Evolutionary conservation across 768 basidiomycete species (phyloP).

Genomic region (Auricularia sp.): DNA sequence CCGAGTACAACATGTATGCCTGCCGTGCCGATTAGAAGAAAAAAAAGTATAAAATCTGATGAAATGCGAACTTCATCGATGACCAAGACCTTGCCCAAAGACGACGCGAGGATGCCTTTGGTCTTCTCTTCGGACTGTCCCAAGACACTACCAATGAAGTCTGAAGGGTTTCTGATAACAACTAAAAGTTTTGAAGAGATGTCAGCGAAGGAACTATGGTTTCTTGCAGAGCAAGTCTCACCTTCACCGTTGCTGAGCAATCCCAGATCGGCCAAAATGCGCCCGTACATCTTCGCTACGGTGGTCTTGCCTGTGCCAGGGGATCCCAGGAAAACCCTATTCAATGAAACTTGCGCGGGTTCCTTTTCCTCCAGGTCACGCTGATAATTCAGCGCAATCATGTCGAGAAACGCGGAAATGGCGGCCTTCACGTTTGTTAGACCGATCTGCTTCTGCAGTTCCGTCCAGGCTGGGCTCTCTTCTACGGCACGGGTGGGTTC

Average conservation of each 20-base stretch:
- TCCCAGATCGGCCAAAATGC: conserved; percentile 47
- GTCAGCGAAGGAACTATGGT: neutral
- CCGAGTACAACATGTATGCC: conserved; percentile 56
- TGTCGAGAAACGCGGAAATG: conserved; percentile 34
- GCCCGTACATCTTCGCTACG: conserved; percentile 57
- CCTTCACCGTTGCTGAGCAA: conserved; percentile 69
- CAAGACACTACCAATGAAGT: conserved; percentile 50
- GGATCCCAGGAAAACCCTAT: conserved; percentile 55
- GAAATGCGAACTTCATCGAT: conserved; percentile 48
- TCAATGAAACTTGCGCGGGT: conserved; percentile 44
- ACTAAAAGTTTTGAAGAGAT: conserved; percentile 26
- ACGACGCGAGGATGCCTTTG: conserved; percentile 47
- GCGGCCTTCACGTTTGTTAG: conserved; percentile 48
- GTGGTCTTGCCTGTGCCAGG: conserved; percentile 61
- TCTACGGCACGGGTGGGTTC: conserved; percentile 41
- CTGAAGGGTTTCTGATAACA: conserved; percentile 55
- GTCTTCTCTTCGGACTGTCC: conserved; percentile 58
- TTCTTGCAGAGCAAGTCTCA: conserved; percentile 13
- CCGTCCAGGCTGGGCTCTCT: conserved; percentile 39
- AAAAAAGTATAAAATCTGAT: neutral
- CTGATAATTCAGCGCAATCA: conserved; percentile 43
- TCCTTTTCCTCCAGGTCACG: conserved; percentile 49
- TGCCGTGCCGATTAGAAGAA: conserved; percentile 16
- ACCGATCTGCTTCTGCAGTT: conserved; percentile 43
- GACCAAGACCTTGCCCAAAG: conserved; percentile 55